Evolutionary conservation across 805 yeast genomes (phyloP).

Genomic region (Saturnispora gosingensis): DNA sequence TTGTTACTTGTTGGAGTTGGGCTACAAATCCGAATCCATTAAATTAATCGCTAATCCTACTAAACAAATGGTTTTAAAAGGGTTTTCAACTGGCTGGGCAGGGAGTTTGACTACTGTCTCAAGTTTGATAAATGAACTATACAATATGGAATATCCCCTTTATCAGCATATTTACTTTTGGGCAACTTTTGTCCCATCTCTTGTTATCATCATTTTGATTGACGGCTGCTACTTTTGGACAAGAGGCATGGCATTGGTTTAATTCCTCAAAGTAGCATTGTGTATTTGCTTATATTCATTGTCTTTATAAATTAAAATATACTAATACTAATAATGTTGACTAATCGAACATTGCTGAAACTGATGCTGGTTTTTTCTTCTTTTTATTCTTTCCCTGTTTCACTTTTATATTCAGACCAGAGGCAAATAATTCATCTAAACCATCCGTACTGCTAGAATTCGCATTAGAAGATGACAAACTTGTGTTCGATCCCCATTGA

Average conservation of each 20-base stretch:
- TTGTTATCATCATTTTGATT: constrained; percentile 42
- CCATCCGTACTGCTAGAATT: constrained; percentile 11
- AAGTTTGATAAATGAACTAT: constrained; percentile 66
- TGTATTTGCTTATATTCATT: not conserved
- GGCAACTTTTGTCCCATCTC: constrained; percentile 39
- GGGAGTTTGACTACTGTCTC: constrained; percentile 43
- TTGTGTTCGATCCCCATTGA: constrained; percentile 24
- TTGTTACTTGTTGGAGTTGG: constrained; percentile 15
- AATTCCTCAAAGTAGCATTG: not conserved
- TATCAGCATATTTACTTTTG: constrained; percentile 41
- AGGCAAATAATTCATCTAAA: not conserved
- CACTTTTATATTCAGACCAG: constrained; percentile 11
- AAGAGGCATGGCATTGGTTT: constrained; percentile 26
- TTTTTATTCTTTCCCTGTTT: constrained; percentile 45
- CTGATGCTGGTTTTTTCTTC: constrained; percentile 1
- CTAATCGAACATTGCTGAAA: not conserved
- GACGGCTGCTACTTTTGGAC: constrained; percentile 73
- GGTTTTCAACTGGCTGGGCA: constrained; percentile 22
- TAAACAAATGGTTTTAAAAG: constrained; percentile 18
- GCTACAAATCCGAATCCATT: constrained; percentile 3
- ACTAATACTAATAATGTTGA: not conserved
- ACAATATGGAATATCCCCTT: constrained; percentile 17
- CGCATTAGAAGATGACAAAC: not conserved
- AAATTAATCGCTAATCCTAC: constrained; percentile 11
- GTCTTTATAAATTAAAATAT: not conserved